phyloP scores from a whole-genome alignment of 148 eudicot genomes.

The Amaranthus cruentus region DNA sequence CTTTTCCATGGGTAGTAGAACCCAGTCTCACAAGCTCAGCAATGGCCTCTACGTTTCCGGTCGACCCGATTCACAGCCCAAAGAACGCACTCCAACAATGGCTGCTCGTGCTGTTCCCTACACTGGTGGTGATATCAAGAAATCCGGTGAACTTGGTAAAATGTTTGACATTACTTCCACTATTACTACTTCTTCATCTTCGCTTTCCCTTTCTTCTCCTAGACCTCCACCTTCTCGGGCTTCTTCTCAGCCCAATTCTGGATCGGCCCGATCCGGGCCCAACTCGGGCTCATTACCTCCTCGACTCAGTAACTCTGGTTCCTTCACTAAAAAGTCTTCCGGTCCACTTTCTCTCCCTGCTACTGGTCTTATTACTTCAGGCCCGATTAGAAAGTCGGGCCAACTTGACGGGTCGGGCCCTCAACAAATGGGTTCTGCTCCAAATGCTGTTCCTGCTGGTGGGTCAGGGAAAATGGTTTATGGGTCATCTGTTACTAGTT shows the following conservation, averaged over 20 bases:
- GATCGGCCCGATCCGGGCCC: slow-evolving; percentile 70
- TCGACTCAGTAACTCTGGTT: slow-evolving; percentile 46
- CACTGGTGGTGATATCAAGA: slow-evolving; percentile 83
- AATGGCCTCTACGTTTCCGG: slow-evolving; percentile 82
- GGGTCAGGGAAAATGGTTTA: too few species aligned
- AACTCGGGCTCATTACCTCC: slow-evolving; percentile 41
- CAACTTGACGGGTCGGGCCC: slow-evolving; percentile 31
- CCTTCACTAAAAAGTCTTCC: slow-evolving; percentile 44
- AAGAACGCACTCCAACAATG: slow-evolving; percentile 45
- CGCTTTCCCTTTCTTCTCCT: slow-evolving; percentile 21
- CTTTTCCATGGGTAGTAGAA: slow-evolving; percentile 45
- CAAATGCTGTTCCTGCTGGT: too few species aligned
- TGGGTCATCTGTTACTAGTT: too few species aligned
- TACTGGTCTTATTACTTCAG: slow-evolving; percentile 86
- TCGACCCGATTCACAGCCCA: slow-evolving; percentile 45
- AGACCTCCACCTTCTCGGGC: slow-evolving; percentile 41
- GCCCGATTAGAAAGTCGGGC: slow-evolving; percentile 56
- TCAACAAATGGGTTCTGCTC: too few species aligned
- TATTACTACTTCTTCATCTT: slow-evolving; percentile 20
- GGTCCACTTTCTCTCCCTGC: slow-evolving; percentile 68
- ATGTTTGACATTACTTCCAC: slow-evolving; percentile 51
- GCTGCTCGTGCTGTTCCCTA: slow-evolving; percentile 56
- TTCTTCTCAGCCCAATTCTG: slow-evolving; percentile 56
- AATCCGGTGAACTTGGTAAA: slow-evolving; percentile 81
- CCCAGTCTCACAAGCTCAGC: slow-evolving; percentile 79